Percentiles rank a stretch among this genome's conserved stretches.
Evolutionary conservation across 495 filamentous ascomycete species (phyloP).

Genomic region (Penicillium taxi): DNA sequence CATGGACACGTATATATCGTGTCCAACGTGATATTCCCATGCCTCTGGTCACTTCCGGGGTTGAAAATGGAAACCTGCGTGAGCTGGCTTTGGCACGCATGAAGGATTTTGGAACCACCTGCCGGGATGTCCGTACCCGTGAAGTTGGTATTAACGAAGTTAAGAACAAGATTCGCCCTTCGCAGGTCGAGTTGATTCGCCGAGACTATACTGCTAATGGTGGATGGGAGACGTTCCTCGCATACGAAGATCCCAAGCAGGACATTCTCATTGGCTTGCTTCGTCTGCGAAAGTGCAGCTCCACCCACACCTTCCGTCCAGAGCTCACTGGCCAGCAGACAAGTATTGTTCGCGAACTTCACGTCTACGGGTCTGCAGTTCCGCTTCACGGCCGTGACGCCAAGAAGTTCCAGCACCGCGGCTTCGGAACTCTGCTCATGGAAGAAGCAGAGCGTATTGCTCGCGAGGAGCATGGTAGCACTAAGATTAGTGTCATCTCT

Average conservation of each 20-base stretch:
- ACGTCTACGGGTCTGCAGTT: slow-evolving; percentile 94
- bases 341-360: slow-evolving; percentile 86
- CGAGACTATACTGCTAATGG: slow-evolving; percentile 91
- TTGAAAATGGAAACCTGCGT: slow-evolving; percentile 94
- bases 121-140: slow-evolving; percentile 93
- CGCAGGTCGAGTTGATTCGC: slow-evolving; percentile 93
- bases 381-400: slow-evolving; percentile 90
- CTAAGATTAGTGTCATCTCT: slow-evolving; percentile 91
- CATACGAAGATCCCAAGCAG: slow-evolving; percentile 97
- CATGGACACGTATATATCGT: slow-evolving; percentile 97
- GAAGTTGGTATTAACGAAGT: slow-evolving; percentile 99
- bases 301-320: slow-evolving; percentile 80
- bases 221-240: slow-evolving; percentile 96
- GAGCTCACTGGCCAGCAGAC: slow-evolving; percentile 82
- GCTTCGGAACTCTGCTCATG: slow-evolving; percentile 93
- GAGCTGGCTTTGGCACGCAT: slow-evolving; percentile 88
- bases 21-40: slow-evolving; percentile 98
- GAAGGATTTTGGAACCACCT: slow-evolving; percentile 98
- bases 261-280: slow-evolving; percentile 93
- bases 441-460: slow-evolving; percentile 96
- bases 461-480: slow-evolving; percentile 82
- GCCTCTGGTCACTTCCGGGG: slow-evolving; percentile 92
- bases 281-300: slow-evolving; percentile 80
- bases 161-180: slow-evolving; percentile 94
- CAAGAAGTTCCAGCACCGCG: slow-evolving; percentile 96